phyloP scores from a whole-genome alignment of 2,329 filamentous ascomycete species.

The Aspergillus sp. region DNA sequence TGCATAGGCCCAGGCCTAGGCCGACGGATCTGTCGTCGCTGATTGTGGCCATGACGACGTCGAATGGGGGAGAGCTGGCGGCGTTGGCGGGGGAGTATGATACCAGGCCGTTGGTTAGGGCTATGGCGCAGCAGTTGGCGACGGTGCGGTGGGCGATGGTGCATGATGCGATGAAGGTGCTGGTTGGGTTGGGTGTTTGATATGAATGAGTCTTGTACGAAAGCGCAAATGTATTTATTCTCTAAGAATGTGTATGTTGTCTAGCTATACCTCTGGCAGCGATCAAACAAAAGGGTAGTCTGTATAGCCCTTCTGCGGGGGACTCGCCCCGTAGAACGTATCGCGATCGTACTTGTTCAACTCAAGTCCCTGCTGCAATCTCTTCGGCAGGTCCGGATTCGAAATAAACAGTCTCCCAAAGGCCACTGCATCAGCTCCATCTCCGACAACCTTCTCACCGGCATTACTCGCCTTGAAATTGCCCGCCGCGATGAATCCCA shows the following conservation, averaged over 20 bases:
- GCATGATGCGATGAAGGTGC: conserved; percentile 60
- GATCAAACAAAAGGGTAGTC: conserved; percentile 35
- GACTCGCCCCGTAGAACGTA: conserved; percentile 42
- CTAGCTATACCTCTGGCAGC: too few species aligned
- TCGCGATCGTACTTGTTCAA: conserved; percentile 41
- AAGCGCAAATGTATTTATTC: too few species aligned
- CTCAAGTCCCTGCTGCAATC: conserved; percentile 35
- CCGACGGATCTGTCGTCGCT: conserved; percentile 33
- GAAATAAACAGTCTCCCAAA: conserved; percentile 44
- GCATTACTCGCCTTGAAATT: conserved; percentile 27
- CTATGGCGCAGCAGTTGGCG: conserved; percentile 56
- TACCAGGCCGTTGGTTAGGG: conserved; percentile 54
- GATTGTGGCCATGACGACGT: conserved; percentile 37
- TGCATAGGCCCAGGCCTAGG: conserved; percentile 38
- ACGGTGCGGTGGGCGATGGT: conserved; percentile 63
- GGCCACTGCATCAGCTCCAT: conserved; percentile 30
- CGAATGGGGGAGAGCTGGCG: conserved; percentile 36
- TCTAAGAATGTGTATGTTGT: too few species aligned
- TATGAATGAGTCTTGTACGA: neutral
- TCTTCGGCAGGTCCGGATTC: conserved; percentile 45
- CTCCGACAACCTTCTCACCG: conserved; percentile 17
- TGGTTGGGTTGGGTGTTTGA: conserved; percentile 31
- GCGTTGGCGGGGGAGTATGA: conserved; percentile 46
- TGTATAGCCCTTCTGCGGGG: conserved; percentile 35
- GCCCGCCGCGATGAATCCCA: conserved; percentile 37